These are phyloP conservation scores for Parietaria judaica DNA, from an alignment of 306 rosid species.

Conservation along the genomic window DNA sequence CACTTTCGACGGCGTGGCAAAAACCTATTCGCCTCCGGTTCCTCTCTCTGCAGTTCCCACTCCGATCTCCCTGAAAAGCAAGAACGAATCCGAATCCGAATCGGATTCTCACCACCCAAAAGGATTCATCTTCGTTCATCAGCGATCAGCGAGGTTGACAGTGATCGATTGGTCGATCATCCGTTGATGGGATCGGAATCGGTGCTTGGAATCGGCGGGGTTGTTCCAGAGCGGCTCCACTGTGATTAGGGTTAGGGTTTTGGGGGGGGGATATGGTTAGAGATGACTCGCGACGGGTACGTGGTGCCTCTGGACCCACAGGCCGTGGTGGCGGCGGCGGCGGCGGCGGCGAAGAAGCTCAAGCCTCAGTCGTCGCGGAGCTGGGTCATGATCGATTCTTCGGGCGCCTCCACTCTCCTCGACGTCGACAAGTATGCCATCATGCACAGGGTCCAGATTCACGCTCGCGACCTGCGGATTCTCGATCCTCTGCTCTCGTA, in stretches of 20 bases:
- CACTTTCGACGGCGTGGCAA: too few species aligned
- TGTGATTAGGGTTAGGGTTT: conserved; percentile 24
- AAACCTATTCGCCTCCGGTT: too few species aligned
- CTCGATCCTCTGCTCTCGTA: conserved; percentile 85
- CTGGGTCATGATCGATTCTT: conserved; percentile 59
- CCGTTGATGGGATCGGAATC: not conserved
- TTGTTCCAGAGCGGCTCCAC: conserved; percentile 10
- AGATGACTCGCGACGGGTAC: conserved; percentile 69
- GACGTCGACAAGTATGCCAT: conserved; percentile 83
- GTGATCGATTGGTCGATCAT: not conserved
- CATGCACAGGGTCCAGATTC: conserved; percentile 83
- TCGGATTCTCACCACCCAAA: too few species aligned
- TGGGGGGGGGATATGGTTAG: conserved; percentile 31
- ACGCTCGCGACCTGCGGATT: conserved; percentile 92
- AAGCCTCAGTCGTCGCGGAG: conserved; percentile 62
- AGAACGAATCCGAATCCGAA: too few species aligned
- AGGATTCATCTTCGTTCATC: too few species aligned
- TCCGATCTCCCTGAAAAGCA: too few species aligned
- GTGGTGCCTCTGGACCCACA: conserved; percentile 72
- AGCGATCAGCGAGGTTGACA: too few species aligned
- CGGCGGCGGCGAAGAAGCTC: conserved; percentile 45
- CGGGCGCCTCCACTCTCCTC: conserved; percentile 55
- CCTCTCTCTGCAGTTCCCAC: too few species aligned
- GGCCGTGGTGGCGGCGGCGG: conserved; percentile 20
- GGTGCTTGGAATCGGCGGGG: not conserved